Evolutionary conservation across 257 asterid genomes (phyloP).

Genomic region (Eustoma russellianum): DNA sequence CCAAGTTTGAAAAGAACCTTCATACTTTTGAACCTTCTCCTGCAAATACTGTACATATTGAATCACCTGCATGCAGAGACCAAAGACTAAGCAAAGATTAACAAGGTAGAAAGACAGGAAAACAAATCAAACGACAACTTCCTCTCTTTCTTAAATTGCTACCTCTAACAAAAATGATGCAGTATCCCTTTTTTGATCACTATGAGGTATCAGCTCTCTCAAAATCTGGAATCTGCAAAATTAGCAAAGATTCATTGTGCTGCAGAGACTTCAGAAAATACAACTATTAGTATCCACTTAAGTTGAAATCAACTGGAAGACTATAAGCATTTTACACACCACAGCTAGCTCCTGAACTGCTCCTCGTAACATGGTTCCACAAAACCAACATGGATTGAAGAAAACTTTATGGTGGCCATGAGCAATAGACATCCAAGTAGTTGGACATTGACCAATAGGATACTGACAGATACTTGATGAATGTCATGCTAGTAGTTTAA

Average conservation of each 20-base stretch:
- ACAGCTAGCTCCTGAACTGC: no score
- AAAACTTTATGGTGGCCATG: no score
- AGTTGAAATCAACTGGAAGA: no score
- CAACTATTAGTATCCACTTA: no score
- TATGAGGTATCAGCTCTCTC: slow-evolving; percentile 80
- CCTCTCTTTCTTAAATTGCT: neutral
- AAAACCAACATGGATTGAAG: no score
- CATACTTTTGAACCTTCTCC: slow-evolving; percentile 72
- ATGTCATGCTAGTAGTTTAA: no score
- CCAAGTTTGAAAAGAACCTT: slow-evolving; percentile 80
- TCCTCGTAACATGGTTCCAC: no score
- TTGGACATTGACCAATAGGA: no score
- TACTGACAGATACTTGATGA: no score
- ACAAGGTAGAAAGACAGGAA: slow-evolving; percentile 5
- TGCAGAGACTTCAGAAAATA: neutral
- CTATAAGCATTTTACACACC: no score
- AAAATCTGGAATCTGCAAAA: slow-evolving; percentile 60
- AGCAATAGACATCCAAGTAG: no score
- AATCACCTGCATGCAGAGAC: slow-evolving; percentile 55
- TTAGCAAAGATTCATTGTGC: slow-evolving; percentile 5
- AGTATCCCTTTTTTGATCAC: slow-evolving; percentile 88
- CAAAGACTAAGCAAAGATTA: slow-evolving; percentile 14
- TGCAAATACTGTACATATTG: slow-evolving; percentile 73
- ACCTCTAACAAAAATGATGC: slow-evolving; percentile 90
- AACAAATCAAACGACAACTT: no score